Evolutionary conservation across 108 stramenopile genomes (phyloP), one percentile per base, ranked within the genome.

Genomic region (Cyclotella baltica): DNA sequence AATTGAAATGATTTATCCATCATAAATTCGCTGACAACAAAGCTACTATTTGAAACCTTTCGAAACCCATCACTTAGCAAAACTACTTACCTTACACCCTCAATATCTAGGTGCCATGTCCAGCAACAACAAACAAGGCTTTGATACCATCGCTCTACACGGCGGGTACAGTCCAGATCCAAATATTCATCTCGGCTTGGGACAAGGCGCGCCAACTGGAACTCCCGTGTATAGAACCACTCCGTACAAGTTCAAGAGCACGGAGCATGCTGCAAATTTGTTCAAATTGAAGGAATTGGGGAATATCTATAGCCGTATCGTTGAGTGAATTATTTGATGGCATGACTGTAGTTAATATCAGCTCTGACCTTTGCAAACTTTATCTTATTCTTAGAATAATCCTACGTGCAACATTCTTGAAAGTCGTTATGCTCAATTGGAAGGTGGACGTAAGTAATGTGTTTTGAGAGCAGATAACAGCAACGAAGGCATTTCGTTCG

Each of bases 201-300:
- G 88, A 16, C 83, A 86, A 16, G 87, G 87, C 10, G 86, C 88
- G 10, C 83, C 88, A 18, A 88, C 93, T 0, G 96, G 89, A 0
- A 85, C 90, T 48, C 95, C 97, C 0, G 29, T 97, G 4, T 88
- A 90, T 67, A 86, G 87, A 20, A 90, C 97, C 2, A 88, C 92
- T 9, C 83, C 90, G 18, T 97, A 77, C 78, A 69, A 76, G 46
- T 97, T 97, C 76, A 81, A 85, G 52, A 67, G 67, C 63, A 80
- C 92, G 13, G 93, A 93, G 53, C 92, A 95, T 75, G 97, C 90
- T 8, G 94, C 90, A 13, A 81, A 87, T 47, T 85, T 98, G 67
- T 98, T 98, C 77, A 84, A 77, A 28, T 74, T 98, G 70, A 71
- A 90, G 43, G 93, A 96, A 74, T 71, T 96, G 31, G 97, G 97